Percentiles rank a stretch among this genome's conserved stretches.
These are phyloP conservation scores for Sambucus nigra DNA, from an alignment of 129 eudicot genomes.

Conservation along the genomic window DNA sequence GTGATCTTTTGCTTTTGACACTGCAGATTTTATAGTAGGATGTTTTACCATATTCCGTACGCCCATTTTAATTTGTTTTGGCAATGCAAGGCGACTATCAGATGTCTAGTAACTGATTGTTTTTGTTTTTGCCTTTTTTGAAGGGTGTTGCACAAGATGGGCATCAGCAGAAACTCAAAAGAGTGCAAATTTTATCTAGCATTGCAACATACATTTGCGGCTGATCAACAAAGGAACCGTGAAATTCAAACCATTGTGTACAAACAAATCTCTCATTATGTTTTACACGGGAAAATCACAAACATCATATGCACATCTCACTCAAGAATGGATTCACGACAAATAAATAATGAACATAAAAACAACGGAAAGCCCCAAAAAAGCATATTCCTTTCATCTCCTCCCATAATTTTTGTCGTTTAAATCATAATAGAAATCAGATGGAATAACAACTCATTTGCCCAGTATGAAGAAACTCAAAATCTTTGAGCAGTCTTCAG, in stretches of 20 bases:
- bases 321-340: slow-evolving; percentile 7
- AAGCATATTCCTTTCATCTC: background rate
- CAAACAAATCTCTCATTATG: slow-evolving; percentile 19
- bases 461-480: slow-evolving; percentile 8
- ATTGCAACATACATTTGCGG: too few relatives aligned
- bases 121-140: too few relatives aligned
- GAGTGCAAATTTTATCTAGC: too few relatives aligned
- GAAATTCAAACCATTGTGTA: slow-evolving; percentile 8
- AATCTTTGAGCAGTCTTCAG: slow-evolving; percentile 25
- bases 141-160: too few relatives aligned
- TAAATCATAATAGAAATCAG: background rate
- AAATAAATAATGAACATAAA: slow-evolving; percentile 7
- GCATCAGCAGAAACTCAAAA: too few relatives aligned
- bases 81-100: too few relatives aligned
- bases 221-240: background rate
- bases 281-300: slow-evolving; percentile 25
- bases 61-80: too few relatives aligned
- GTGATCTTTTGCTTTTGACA: too few relatives aligned
- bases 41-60: too few relatives aligned
- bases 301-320: slow-evolving; percentile 41
- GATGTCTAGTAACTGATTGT: too few relatives aligned
- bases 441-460: background rate
- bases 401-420: slow-evolving; percentile 8
- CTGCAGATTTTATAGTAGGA: too few relatives aligned
- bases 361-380: slow-evolving; percentile 1